These are phyloP conservation scores for Sonneratia caseolaris DNA, from an alignment of 345 rosid species.

Conservation along the genomic window DNA sequence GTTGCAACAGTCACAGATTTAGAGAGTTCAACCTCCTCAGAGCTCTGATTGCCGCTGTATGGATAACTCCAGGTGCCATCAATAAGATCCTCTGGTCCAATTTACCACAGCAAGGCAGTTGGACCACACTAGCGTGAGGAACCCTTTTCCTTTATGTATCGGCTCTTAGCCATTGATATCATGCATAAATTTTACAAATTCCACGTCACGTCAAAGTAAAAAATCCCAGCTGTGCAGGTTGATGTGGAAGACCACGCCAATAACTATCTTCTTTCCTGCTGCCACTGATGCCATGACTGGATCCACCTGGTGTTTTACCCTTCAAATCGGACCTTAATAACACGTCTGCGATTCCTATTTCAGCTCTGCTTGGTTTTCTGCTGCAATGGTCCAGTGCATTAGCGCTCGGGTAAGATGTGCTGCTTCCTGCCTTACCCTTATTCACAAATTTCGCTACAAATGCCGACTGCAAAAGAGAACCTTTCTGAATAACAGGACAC, in stretches of 20 bases:
- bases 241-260: conserved; percentile 98
- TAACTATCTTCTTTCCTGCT: conserved; percentile 66
- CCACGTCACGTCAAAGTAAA: neutral
- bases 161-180: neutral
- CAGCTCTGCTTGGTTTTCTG: conserved; percentile 86
- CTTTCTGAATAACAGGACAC: too few relatives aligned
- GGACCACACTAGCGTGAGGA: conserved; percentile 89
- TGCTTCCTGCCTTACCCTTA: too few relatives aligned
- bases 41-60: conserved; percentile 61
- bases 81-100: conserved; percentile 93
- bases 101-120: conserved; percentile 76
- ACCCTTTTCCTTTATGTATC: neutral
- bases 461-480: too few relatives aligned
- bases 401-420: conserved; percentile 65
- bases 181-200: neutral
- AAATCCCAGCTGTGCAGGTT: conserved; percentile 32
- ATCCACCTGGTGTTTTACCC: conserved; percentile 74
- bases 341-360: conserved; percentile 48
- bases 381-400: conserved; percentile 96
- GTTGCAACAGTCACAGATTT: conserved; percentile 82
- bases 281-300: conserved; percentile 87
- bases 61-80: conserved; percentile 89
- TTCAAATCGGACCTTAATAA: conserved; percentile 72
- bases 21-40: conserved; percentile 71
- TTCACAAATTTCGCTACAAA: too few relatives aligned